These are phyloP conservation scores for Cornus controversa DNA, from an alignment of 148 eudicot genomes.

Conservation along the genomic window DNA sequence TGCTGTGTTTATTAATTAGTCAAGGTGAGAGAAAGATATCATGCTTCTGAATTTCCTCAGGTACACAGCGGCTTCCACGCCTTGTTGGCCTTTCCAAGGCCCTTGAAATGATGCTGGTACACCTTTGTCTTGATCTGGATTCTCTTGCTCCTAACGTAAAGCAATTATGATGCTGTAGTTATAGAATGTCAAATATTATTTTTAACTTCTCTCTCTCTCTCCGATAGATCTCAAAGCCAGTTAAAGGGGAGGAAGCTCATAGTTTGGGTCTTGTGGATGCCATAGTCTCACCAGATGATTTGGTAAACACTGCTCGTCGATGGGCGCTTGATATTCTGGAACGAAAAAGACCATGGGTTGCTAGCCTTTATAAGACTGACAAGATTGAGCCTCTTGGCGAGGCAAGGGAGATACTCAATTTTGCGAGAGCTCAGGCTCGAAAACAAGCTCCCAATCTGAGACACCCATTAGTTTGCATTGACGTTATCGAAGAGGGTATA, in stretches of 20 bases:
- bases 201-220: neutral
- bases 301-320: constrained; percentile 64
- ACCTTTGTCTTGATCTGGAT: constrained; percentile 17
- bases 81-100: constrained; percentile 87
- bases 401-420: constrained; percentile 84
- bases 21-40: neutral
- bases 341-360: constrained; percentile 78
- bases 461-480: constrained; percentile 86
- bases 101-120: constrained; percentile 97
- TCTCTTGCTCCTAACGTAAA: neutral
- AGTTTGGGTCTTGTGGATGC: constrained; percentile 88
- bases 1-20: no score
- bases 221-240: constrained; percentile 68
- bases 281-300: constrained; percentile 65
- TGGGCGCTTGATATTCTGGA: constrained; percentile 92
- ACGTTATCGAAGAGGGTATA: constrained; percentile 85
- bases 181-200: neutral
- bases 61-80: constrained; percentile 94
- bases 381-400: constrained; percentile 86
- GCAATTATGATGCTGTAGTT: neutral
- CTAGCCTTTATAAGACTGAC: constrained; percentile 74
- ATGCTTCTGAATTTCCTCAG: constrained; percentile 35
- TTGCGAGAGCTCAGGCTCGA: constrained; percentile 78
- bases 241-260: constrained; percentile 83
- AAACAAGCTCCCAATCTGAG: constrained; percentile 80